Conservation (phyloP, 495 filamentous ascomycete species). For the Hypoxylon lienhwacheense region DNA sequence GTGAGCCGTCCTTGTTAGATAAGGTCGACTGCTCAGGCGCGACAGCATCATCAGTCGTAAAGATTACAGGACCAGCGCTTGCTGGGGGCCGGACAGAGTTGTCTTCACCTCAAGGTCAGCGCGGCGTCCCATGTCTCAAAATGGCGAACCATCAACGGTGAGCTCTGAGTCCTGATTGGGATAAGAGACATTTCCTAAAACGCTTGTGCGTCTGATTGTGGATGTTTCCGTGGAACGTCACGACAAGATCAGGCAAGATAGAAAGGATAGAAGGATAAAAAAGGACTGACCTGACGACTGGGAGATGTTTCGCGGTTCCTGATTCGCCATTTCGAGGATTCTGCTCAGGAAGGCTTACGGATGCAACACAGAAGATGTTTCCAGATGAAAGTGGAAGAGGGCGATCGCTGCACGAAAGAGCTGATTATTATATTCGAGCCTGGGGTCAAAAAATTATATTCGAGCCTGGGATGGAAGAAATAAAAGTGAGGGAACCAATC, state of each 20-base stretch:
- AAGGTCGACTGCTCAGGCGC: constrained; percentile 1
- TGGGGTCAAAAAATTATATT: constrained; percentile 30
- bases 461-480: constrained; percentile 15
- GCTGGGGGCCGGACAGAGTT: constrained; percentile 9
- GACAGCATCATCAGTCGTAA: constrained; percentile 5
- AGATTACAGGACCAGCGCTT: constrained; percentile 14
- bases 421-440: constrained; percentile 30
- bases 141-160: constrained; percentile 10
- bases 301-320: constrained; percentile 21
- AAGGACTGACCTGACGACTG: constrained; percentile 32
- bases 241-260: constrained; percentile 15
- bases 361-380: constrained; percentile 35
- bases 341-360: constrained; percentile 13
- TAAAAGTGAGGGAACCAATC: constrained; percentile 31
- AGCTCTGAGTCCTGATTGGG: constrained; percentile 7
- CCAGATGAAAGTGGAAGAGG: constrained; percentile 27
- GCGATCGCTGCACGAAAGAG: constrained; percentile 28
- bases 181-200: constrained; percentile 18
- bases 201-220: constrained; percentile 19
- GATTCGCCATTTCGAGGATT: constrained; percentile 31
- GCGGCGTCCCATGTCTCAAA: constrained; percentile 3
- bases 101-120: constrained; percentile 27
- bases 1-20: constrained; percentile 10
- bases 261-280: constrained; percentile 2
- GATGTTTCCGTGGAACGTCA: constrained; percentile 28